Percentiles rank a stretch among this genome's conserved stretches.
phyloP scores from a whole-genome alignment of 2,329 filamentous ascomycete species.

The Ceratocystis cacaofunesta region DNA sequence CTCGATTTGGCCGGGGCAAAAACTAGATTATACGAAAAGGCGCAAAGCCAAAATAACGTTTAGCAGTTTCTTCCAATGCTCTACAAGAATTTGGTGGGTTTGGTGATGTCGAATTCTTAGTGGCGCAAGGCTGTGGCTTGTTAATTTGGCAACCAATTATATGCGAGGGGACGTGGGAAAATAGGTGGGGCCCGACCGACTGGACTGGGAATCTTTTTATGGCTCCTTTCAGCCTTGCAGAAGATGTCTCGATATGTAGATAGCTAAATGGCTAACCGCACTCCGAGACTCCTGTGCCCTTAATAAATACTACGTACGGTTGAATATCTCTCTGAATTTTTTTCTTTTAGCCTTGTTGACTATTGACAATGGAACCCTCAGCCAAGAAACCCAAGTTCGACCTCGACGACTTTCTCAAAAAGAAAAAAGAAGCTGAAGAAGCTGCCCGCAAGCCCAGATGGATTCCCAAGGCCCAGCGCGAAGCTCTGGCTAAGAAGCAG shows the following conservation, averaged over 20 bases:
- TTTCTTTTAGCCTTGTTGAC: background rate
- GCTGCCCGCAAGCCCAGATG: constrained; percentile 80
- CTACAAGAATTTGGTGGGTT: constrained; percentile 1
- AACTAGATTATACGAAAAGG: background rate
- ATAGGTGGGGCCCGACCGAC: background rate
- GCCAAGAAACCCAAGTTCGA: constrained; percentile 44
- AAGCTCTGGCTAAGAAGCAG: constrained; percentile 63
- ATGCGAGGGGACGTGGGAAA: background rate
- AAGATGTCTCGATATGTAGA: background rate
- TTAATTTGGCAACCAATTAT: background rate
- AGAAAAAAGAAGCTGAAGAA: constrained; percentile 75
- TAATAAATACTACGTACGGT: background rate
- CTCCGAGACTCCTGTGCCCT: background rate
- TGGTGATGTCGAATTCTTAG: background rate
- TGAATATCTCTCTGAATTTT: background rate
- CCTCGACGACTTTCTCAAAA: constrained; percentile 69
- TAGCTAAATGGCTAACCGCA: background rate
- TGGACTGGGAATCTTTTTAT: background rate
- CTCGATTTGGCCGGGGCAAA: no score
- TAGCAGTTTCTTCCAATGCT: background rate
- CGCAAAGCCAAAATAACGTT: background rate
- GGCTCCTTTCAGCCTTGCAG: background rate
- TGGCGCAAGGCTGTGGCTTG: background rate
- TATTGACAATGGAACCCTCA: constrained; percentile 15
- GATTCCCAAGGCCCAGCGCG: constrained; percentile 67